These are phyloP conservation scores for Aspergillus nanangensis DNA, from an alignment of 495 filamentous ascomycete genomes.

Conservation along the genomic window DNA sequence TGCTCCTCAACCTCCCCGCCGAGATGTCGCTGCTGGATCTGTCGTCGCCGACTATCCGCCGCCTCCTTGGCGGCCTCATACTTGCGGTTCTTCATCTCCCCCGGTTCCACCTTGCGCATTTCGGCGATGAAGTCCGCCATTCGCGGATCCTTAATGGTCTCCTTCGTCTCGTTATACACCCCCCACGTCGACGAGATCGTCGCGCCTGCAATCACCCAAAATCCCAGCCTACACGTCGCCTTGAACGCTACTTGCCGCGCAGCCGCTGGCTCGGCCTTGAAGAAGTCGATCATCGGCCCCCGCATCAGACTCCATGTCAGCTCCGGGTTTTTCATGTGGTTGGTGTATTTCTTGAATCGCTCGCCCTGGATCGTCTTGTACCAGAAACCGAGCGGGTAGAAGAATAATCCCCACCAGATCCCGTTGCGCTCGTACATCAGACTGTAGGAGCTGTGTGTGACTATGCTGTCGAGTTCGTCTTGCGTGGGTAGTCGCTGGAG, in stretches of 20 bases:
- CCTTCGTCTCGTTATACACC: constrained; percentile 9
- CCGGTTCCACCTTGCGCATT: constrained; percentile 17
- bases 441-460: constrained; percentile 13
- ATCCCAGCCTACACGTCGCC: not conserved
- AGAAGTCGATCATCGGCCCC: not conserved
- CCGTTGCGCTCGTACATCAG: constrained; percentile 20
- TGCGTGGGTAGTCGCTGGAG: constrained; percentile 27
- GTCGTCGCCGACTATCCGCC: no score
- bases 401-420: constrained; percentile 11
- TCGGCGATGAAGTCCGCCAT: constrained; percentile 22
- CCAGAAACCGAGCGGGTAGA: constrained; percentile 9
- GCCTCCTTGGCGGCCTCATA: not conserved
- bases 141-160: constrained; percentile 21
- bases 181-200: constrained; percentile 9
- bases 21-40: no score
- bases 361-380: not conserved
- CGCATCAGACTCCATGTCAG: no score
- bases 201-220: constrained; percentile 8
- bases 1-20: not conserved
- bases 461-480: constrained; percentile 32
- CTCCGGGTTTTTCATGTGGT: no score
- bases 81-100: constrained; percentile 6
- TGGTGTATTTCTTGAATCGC: not conserved
- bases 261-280: not conserved
- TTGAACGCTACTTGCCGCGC: not conserved